Base-by-base conservation (phyloP, 208 protist genomes). In the Trichomonas gallinae region DNA sequence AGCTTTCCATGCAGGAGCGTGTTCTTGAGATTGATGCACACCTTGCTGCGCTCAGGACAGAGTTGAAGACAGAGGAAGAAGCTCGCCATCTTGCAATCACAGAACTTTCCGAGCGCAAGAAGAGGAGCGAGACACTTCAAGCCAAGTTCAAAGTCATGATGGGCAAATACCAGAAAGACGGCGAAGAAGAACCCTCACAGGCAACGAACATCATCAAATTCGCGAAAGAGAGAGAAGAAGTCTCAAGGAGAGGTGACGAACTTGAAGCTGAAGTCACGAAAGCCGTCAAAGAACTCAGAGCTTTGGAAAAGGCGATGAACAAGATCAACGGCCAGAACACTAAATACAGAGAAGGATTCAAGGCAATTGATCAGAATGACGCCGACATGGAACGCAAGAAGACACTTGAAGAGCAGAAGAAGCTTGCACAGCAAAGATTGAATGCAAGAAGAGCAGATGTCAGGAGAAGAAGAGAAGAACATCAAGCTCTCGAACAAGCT, bases 41-140 rank as follows among this genome's bases (percentile, higher is more conserved):
- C 23, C 40, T 89, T 46, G 34, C 83, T 46, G 83, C 83, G 23
- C 40, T 89, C 17, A 44, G 40, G 10, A 89, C 83, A 48, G n/a
- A 89, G 48, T 38, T 89, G 10, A 89, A 89, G 83, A 89, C 40
- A 48, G 83, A 89, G 48, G 83, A 89, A 89, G 83, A 89, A 89
- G 83, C 83, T 10, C 4, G 83, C 4, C 83, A 89, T 48, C 13
- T n/a, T 46, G 34, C 83, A 89, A 40, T 46, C 3, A 89, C 36
- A 31, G 83, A 89, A 48, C 23, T 89, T 10, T 40, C 23, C 31
- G 83, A 89, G 42, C 34, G 83, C 9, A 89, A 89, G 40, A 89
- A 89, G 36, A n/a, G 83, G 48, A 46, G 13, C 9, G 83, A 89
- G 48, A 46, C 83, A n/a, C 23, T 89, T 34, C 34, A 44, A 48